Evolutionary conservation across 495 filamentous ascomycete genomes (phyloP).

Genomic region (Podospora sp.): DNA sequence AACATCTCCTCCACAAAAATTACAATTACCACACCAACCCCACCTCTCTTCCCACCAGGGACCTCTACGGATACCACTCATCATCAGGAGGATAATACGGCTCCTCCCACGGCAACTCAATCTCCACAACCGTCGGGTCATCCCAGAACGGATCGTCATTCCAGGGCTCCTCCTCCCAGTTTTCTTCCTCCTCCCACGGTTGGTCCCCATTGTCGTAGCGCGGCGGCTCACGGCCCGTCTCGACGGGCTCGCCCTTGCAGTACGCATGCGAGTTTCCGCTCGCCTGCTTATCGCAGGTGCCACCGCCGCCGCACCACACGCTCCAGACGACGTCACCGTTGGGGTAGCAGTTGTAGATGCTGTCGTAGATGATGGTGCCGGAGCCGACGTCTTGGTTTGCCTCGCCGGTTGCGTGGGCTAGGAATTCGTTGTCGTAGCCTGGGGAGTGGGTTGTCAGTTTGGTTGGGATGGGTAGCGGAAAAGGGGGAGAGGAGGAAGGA

Average conservation of each 20-base stretch:
- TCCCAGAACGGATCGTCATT: neutral
- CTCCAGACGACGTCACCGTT: slow-evolving; percentile 23
- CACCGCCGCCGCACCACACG: slow-evolving; percentile 21
- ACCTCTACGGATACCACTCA: neutral
- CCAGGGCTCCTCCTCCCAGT: neutral
- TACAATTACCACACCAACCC: neutral
- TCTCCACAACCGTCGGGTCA: too few relatives aligned
- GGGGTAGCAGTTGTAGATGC: slow-evolving; percentile 25
- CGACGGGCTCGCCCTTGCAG: slow-evolving; percentile 21
- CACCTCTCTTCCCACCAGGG: neutral
- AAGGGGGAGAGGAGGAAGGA: too few relatives aligned
- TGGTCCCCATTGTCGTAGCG: neutral
- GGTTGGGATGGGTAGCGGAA: neutral
- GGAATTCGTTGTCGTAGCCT: slow-evolving; percentile 21
- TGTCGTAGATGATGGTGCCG: slow-evolving; percentile 19
- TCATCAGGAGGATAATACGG: neutral
- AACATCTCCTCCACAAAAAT: neutral
- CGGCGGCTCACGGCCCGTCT: slow-evolving; percentile 12
- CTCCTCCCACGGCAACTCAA: neutral
- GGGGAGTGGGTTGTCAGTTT: neutral
- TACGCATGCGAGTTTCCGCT: slow-evolving; percentile 4
- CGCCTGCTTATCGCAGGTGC: slow-evolving; percentile 11
- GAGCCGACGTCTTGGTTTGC: slow-evolving; percentile 15
- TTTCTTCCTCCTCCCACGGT: neutral
- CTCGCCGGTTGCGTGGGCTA: slow-evolving; percentile 9